These are phyloP conservation scores for Trichoderma brevicompactum DNA, from an alignment of 2,329 filamentous ascomycete genomes.

Conservation along the genomic window DNA sequence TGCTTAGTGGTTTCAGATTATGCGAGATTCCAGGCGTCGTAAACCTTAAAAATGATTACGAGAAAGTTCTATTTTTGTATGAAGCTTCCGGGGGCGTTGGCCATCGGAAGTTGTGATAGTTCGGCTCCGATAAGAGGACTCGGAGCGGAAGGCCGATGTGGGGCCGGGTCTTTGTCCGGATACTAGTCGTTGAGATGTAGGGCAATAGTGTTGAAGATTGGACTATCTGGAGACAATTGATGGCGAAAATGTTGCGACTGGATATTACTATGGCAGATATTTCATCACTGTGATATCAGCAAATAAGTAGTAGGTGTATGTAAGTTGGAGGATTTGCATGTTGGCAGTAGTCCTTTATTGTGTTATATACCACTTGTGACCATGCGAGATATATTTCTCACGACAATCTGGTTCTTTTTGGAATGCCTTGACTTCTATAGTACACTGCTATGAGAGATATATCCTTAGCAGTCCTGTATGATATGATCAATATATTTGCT, in stretches of 20 bases:
- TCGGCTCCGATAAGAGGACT: background rate
- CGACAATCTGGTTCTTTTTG: background rate
- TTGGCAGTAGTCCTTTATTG: background rate
- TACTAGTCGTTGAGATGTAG: background rate
- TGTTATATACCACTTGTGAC: no score
- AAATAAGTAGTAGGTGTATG: no score
- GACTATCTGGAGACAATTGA: no score
- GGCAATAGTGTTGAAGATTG: background rate
- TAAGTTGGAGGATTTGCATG: no score
- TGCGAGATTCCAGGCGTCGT: background rate
- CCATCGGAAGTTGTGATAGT: conserved; percentile 10
- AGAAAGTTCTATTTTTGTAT: no score
- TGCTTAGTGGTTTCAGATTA: background rate
- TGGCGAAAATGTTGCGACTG: no score
- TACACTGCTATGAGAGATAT: no score
- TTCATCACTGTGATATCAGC: no score
- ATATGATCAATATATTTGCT: background rate
- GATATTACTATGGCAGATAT: no score
- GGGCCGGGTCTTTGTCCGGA: background rate
- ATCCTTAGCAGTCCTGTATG: no score
- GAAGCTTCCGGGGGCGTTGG: background rate
- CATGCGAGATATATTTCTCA: no score
- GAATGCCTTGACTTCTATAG: background rate
- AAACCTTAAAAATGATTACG: no score
- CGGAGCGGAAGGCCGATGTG: conserved; percentile 1